Percentiles rank a stretch among this genome's conserved stretches.
These are phyloP conservation scores for Colletotrichum karsti DNA, from an alignment of 2,329 filamentous ascomycete genomes.

Conservation along the genomic window DNA sequence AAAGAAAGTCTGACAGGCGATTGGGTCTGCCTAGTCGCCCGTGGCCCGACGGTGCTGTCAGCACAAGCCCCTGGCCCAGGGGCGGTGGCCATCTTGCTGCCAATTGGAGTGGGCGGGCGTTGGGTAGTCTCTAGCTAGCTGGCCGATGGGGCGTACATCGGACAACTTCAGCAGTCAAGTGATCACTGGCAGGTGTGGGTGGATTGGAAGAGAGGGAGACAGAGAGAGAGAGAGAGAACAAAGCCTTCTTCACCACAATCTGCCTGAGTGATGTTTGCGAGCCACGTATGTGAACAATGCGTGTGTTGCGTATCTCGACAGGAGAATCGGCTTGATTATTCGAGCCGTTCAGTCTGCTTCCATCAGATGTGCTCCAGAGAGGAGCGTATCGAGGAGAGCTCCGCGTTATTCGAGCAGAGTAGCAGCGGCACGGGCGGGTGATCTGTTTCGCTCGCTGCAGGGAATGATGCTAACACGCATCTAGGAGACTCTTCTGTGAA, in stretches of 20 bases:
- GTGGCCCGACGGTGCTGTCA: constrained; percentile 19
- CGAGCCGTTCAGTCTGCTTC: too few relatives aligned
- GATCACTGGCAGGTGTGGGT: constrained; percentile 24
- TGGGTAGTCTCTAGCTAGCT: neutral
- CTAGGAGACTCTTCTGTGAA: neutral
- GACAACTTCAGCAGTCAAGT: constrained; percentile 24
- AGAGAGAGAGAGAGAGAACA: constrained; percentile 4
- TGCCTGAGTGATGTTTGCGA: neutral
- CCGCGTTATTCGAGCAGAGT: neutral
- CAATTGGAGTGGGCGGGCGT: constrained; percentile 3
- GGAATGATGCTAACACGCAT: neutral
- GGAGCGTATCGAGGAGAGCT: too few relatives aligned
- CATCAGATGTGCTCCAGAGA: too few relatives aligned
- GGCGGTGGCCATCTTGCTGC: constrained; percentile 5
- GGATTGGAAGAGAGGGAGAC: constrained; percentile 4
- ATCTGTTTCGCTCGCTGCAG: constrained; percentile 14
- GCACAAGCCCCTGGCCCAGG: constrained; percentile 24
- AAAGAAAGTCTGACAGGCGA: constrained; percentile 29
- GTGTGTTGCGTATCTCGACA: too few relatives aligned
- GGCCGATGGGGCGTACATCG: constrained; percentile 10
- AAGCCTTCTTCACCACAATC: constrained; percentile 4
- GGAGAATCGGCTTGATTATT: too few relatives aligned
- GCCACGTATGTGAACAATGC: too few relatives aligned
- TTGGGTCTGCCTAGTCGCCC: constrained; percentile 25
- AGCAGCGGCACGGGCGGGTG: constrained; percentile 19